Evolutionary conservation across 169 alveolate genomes (phyloP), one percentile per base, ranked within the genome.

Genomic region (Babesia gibsoni): DNA sequence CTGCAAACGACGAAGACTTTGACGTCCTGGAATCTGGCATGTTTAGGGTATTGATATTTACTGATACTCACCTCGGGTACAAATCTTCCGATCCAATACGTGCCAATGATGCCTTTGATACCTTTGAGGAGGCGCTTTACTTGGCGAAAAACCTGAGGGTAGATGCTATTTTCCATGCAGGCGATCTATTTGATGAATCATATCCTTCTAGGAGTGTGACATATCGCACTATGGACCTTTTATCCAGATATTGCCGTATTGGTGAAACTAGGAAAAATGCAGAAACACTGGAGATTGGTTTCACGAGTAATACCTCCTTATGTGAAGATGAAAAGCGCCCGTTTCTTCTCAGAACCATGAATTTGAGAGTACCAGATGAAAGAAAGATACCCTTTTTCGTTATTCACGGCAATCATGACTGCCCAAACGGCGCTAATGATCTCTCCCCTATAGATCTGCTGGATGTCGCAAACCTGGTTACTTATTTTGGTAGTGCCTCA

Each of bases 31-130:
- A 82, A 5, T 74, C 77, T 14, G 63, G 66, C 42, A 79, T 84
- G 30, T 89, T 95, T 67, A 93, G 90, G 75, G 91, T 95, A 27
- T 54, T 95, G 73, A 93, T 96, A 18, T 93, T 95, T 30, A 91
- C 98, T 4, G 99, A 96, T 75, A 95, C 95, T 52, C 99, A 96
- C 74, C 81, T 94, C 65, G 99, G 99, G 9, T 94, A 91, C 65
- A 90, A 94, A 67, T 98, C 95, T 82, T 89, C 93, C 43, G 98
- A 94, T 59, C 35, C 90, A 6, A 63, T 77, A 27, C 92, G 89
- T 50, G 90, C 91, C 12, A 89, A 95, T 46, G 99, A 96, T 58
- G 88, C 98, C 9, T 91, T 95, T 68, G 83, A 88, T 64, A 89
- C 98, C 0, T 94, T 96, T 72, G 96, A 95, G 79, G 99, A 96